Evolutionary conservation across 345 rosid species (phyloP).

Genomic region (Dimocarpus longan): DNA sequence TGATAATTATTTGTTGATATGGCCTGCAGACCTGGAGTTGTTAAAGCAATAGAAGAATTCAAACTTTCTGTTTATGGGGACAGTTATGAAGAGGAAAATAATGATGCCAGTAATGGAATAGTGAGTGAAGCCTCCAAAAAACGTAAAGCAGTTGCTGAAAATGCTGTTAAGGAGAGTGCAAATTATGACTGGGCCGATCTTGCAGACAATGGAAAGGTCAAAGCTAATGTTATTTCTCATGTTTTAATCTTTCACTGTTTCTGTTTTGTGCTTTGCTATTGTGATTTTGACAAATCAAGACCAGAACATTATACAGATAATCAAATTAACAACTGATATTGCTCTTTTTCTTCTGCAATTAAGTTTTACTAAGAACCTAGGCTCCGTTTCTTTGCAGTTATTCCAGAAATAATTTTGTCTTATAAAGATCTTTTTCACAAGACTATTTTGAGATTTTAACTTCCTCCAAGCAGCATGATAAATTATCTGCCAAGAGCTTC

Average conservation of each 20-base stretch:
- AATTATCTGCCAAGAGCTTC: not conserved
- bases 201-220: slow-evolving; percentile 86
- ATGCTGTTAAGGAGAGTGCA: slow-evolving; percentile 45
- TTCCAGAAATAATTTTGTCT: not conserved
- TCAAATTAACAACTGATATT: not conserved
- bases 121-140: slow-evolving; percentile 55
- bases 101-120: slow-evolving; percentile 41
- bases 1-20: not conserved
- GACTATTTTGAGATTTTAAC: not conserved
- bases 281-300: not conserved
- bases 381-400: slow-evolving; percentile 1
- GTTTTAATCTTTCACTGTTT: not conserved
- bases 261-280: not conserved
- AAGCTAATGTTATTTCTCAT: slow-evolving; percentile 2
- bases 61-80: slow-evolving; percentile 78
- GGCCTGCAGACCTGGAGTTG: slow-evolving; percentile 56
- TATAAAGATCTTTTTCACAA: not conserved
- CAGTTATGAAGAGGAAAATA: slow-evolving; percentile 56
- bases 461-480: not conserved
- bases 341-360: not conserved
- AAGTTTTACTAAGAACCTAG: not conserved
- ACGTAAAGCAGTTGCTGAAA: slow-evolving; percentile 59
- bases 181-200: slow-evolving; percentile 71
- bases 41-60: slow-evolving; percentile 73
- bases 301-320: not conserved